These are phyloP conservation scores for Azolla pinnata DNA, from an alignment of 75 land plant genomes.

Conservation along the genomic window DNA sequence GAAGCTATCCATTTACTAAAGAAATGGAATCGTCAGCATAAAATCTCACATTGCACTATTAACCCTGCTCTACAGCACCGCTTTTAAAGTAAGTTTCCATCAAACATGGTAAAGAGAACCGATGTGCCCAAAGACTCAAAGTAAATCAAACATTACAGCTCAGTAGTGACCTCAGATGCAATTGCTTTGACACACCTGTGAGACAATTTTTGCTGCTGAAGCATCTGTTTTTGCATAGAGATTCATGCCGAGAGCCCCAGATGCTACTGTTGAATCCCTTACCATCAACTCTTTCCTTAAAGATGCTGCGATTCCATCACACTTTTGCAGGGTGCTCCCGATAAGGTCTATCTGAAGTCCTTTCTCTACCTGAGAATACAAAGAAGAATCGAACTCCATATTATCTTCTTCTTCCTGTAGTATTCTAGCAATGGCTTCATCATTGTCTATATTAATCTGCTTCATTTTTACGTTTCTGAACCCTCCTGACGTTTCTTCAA, in stretches of 20 bases:
- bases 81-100: too few relatives aligned
- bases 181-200: slow-evolving; percentile 60
- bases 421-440: slow-evolving; percentile 6
- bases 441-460: slow-evolving; percentile 16
- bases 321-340: slow-evolving; percentile 1
- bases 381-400: background rate
- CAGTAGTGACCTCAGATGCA: too few relatives aligned
- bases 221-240: background rate
- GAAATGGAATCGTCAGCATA: too few relatives aligned
- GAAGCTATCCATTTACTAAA: too few relatives aligned
- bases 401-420: slow-evolving; percentile 12
- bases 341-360: slow-evolving; percentile 43
- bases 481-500: too few relatives aligned
- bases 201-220: slow-evolving; percentile 18
- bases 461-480: too few relatives aligned
- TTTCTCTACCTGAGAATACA: too few relatives aligned
- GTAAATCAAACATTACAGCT: too few relatives aligned
- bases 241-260: background rate
- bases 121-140: too few relatives aligned
- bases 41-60: too few relatives aligned
- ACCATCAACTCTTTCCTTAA: slow-evolving; percentile 61
- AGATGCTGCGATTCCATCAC: slow-evolving; percentile 5
- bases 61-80: too few relatives aligned
- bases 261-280: slow-evolving; percentile 21
- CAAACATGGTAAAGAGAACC: too few relatives aligned